Conservation (phyloP, 768 basidiomycete species). For the Russula abietina region DNA sequence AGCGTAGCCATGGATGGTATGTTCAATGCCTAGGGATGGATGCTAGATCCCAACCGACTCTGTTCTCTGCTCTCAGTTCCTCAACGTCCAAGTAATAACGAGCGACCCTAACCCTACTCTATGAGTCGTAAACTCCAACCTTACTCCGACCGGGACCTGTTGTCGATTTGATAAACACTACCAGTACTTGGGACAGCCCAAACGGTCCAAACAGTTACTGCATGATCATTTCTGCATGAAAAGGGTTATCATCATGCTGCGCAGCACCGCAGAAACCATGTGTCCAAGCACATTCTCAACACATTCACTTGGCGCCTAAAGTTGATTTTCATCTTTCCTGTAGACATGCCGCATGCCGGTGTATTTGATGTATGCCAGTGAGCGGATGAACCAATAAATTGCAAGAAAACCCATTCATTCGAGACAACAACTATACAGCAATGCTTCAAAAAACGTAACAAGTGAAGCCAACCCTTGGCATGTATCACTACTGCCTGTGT, state of each 20-base stretch:
- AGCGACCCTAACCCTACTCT: slow-evolving; percentile 1
- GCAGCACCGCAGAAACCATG: not conserved
- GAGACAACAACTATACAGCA: not conserved
- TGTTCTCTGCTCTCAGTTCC: slow-evolving; percentile 1
- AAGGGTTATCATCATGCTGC: not conserved
- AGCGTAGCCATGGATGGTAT: slow-evolving; percentile 28
- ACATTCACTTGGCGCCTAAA: not conserved
- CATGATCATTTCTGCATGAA: not conserved
- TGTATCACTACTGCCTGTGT: not conserved
- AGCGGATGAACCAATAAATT: not conserved
- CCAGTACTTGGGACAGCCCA: not conserved
- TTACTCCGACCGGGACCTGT: too few relatives aligned
- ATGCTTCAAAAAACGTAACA: not conserved
- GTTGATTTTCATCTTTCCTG: not conserved
- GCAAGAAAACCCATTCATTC: not conserved
- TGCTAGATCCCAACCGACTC: not conserved
- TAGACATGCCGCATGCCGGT: too few relatives aligned
- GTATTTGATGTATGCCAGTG: too few relatives aligned
- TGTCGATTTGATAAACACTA: too few relatives aligned
- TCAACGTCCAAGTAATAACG: not conserved
- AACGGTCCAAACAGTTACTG: not conserved
- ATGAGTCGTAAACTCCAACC: not conserved
- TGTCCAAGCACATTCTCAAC: not conserved
- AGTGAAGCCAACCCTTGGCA: not conserved
- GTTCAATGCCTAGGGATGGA: not conserved